Conservation (phyloP, 352 stramenopile genomes). For the Globisporangium echinulatum region DNA sequence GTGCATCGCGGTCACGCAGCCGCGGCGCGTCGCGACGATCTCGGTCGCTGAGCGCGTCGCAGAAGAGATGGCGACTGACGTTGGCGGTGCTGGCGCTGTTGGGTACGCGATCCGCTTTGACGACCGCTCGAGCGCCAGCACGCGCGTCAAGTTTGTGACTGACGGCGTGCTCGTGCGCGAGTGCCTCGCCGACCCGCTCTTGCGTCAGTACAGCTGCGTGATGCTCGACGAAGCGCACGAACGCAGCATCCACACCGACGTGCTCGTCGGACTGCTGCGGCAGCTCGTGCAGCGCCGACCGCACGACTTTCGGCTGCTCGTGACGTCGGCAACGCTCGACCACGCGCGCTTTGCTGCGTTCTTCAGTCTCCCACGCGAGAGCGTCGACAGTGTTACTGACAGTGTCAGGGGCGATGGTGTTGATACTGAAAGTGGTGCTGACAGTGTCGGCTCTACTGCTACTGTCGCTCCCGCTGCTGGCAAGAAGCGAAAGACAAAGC, state of each 20-base stretch:
- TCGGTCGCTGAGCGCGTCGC: slow-evolving; percentile 96
- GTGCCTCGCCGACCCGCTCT: slow-evolving; percentile 65
- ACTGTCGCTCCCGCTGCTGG: slow-evolving; percentile 1
- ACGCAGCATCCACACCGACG: slow-evolving; percentile 96
- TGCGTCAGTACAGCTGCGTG: slow-evolving; percentile 82
- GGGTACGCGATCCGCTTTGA: slow-evolving; percentile 99
- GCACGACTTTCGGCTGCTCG: slow-evolving; percentile 88
- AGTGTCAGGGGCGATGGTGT: too few species aligned
- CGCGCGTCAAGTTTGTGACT: slow-evolving; percentile 81
- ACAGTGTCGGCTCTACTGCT: neutral
- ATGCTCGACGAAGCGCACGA: slow-evolving; percentile 98
- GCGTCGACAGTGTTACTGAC: too few species aligned
- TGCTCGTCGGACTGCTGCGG: slow-evolving; percentile 94
- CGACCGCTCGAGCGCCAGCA: slow-evolving; percentile 63
- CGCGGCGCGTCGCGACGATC: slow-evolving; percentile 95
- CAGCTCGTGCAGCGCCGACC: slow-evolving; percentile 51
- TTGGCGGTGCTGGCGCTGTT: slow-evolving; percentile 38
- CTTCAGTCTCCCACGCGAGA: slow-evolving; percentile 33
- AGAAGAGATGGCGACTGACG: slow-evolving; percentile 89
- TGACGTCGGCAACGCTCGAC: slow-evolving; percentile 92
- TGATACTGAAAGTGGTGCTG: too few species aligned
- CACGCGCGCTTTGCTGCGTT: slow-evolving; percentile 83
- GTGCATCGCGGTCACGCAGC: slow-evolving; percentile 87
- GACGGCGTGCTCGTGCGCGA: slow-evolving; percentile 80
- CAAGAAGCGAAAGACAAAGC: slow-evolving; percentile 9